phyloP scores from a whole-genome alignment of 371 early-diverging fungal genomes.

The Mortierella sp. region DNA sequence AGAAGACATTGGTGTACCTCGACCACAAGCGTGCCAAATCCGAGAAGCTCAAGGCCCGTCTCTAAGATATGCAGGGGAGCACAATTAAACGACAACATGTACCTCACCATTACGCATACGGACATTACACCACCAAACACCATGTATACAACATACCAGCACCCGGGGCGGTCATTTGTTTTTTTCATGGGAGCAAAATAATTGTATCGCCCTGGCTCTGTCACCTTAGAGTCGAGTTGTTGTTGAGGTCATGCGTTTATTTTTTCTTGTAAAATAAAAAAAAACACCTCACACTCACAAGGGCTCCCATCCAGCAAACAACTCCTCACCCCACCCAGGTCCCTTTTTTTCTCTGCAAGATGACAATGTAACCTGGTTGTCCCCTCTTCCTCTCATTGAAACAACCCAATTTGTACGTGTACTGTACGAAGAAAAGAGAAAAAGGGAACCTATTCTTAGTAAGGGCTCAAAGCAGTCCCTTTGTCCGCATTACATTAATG shows the following conservation, averaged over 20 bases:
- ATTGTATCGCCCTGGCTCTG: slow-evolving; percentile 5
- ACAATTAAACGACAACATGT: background rate
- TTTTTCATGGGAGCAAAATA: background rate
- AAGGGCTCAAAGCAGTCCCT: slow-evolving; percentile 4
- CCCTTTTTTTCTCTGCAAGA: background rate
- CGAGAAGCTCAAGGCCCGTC: slow-evolving; percentile 41
- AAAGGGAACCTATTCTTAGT: slow-evolving; percentile 4
- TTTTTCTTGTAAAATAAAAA: background rate
- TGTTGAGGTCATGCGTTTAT: slow-evolving; percentile 2
- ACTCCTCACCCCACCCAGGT: background rate
- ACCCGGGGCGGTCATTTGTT: background rate
- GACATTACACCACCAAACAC: background rate
- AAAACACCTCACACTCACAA: background rate
- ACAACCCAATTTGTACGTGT: background rate
- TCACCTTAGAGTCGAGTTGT: slow-evolving; percentile 2
- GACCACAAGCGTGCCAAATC: slow-evolving; percentile 49
- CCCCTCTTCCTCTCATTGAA: background rate
- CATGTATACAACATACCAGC: background rate
- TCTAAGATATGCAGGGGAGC: slow-evolving; percentile 9
- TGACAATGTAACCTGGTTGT: background rate
- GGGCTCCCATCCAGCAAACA: slow-evolving; percentile 1
- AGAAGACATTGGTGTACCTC: slow-evolving; percentile 51
- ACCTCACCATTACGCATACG: too few relatives aligned
- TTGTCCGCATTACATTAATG: background rate
- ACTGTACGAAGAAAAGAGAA: background rate